Conservation (phyloP, 129 eudicot genomes). For the Flaveria ramosissima region DNA sequence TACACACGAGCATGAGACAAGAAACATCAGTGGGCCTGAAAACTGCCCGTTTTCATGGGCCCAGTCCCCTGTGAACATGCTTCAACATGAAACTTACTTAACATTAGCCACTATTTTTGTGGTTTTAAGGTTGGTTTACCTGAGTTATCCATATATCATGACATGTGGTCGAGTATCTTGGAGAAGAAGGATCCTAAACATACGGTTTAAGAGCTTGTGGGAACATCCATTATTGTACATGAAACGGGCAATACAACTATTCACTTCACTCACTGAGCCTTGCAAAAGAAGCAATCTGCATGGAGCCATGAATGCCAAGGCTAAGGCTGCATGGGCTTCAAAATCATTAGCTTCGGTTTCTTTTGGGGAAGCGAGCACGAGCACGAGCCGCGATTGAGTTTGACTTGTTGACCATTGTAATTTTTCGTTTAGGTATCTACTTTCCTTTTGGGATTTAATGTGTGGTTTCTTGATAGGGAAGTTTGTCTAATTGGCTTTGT, state of each 20-base stretch:
- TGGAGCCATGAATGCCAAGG: conserved; percentile 80
- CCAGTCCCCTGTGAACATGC: conserved; percentile 75
- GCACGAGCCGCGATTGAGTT: conserved; percentile 38
- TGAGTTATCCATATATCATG: conserved; percentile 44
- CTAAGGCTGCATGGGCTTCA: conserved; percentile 82
- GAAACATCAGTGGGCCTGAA: conserved; percentile 41
- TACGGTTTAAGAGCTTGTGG: conserved; percentile 60
- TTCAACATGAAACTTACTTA: conserved; percentile 76
- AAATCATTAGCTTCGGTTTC: conserved; percentile 84
- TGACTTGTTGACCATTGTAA: conserved; percentile 2
- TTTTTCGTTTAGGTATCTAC: conserved; percentile 11
- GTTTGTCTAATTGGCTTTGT: conserved; percentile 27
- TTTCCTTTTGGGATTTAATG: conserved; percentile 11
- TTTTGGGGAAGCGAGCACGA: conserved; percentile 65
- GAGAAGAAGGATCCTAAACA: conserved; percentile 54
- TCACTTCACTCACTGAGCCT: conserved; percentile 58
- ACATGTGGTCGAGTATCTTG: conserved; percentile 48
- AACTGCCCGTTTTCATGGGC: conserved; percentile 92
- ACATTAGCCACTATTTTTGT: conserved; percentile 78
- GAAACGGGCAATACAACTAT: conserved; percentile 60
- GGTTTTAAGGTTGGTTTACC: conserved; percentile 53
- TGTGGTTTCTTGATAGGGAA: conserved; percentile 19
- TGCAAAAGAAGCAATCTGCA: conserved; percentile 82
- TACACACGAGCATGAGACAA: conserved; percentile 37
- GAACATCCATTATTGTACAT: conserved; percentile 58